Evolutionary conservation across 805 yeast species (phyloP).

Genomic region (Candida argentea): DNA sequence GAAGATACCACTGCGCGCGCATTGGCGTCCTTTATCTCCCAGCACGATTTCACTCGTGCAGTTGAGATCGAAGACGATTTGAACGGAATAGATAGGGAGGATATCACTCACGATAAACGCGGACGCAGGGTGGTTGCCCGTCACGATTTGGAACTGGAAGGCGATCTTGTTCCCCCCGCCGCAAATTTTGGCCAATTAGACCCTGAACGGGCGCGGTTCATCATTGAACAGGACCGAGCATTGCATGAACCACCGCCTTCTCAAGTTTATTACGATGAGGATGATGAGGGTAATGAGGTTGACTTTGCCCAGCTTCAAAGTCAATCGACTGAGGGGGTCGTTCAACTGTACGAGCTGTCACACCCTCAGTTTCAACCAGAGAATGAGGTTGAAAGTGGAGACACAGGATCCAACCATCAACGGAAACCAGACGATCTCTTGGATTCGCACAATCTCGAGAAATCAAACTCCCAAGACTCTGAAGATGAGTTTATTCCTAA

Average conservation of each 20-base stretch:
- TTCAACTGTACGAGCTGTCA: slow-evolving; percentile 15
- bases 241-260: slow-evolving; percentile 13
- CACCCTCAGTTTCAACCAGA: slow-evolving; percentile 16
- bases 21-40: slow-evolving; percentile 24
- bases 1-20: too few species aligned
- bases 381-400: slow-evolving; percentile 1
- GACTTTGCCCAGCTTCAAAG: slow-evolving; percentile 19
- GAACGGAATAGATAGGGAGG: slow-evolving; percentile 21
- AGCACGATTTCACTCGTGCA: slow-evolving; percentile 27
- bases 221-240: slow-evolving; percentile 6
- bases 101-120: slow-evolving; percentile 24
- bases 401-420: background rate
- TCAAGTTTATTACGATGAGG: slow-evolving; percentile 26
- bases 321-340: slow-evolving; percentile 20
- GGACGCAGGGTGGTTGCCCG: slow-evolving; percentile 24
- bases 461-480: slow-evolving; percentile 6
- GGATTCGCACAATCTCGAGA: slow-evolving; percentile 1
- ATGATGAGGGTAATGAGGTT: slow-evolving; percentile 31
- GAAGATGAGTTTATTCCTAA: slow-evolving; percentile 46
- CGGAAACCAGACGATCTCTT: background rate
- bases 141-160: slow-evolving; percentile 26
- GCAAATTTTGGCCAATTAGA: slow-evolving; percentile 4
- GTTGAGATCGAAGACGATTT: slow-evolving; percentile 26
- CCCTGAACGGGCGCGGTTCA: slow-evolving; percentile 4
- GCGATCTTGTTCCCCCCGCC: slow-evolving; percentile 6